Evolutionary conservation across 225 moss, liverwort and hornwort species (phyloP).

Genomic region (Antitrichia curtipendula): DNA sequence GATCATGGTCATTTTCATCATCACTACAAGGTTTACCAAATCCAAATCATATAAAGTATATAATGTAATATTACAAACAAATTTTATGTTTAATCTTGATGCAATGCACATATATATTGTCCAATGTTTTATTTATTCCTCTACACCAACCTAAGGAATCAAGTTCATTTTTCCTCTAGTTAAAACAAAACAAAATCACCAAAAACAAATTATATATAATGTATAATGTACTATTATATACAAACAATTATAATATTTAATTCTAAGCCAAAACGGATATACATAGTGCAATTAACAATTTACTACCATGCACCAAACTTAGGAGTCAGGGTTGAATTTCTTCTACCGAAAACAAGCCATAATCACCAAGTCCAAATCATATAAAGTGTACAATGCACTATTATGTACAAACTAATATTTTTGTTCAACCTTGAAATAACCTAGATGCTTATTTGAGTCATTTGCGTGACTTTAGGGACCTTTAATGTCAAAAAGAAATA

Average conservation of each 20-base stretch:
- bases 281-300: background rate
- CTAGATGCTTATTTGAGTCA: background rate
- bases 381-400: background rate
- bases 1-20: background rate
- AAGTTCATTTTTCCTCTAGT: background rate
- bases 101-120: accelerated
- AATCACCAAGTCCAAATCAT: background rate
- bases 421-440: background rate
- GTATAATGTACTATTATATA: too few species aligned
- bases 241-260: background rate
- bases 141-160: accelerated
- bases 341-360: accelerated
- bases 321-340: too few species aligned
- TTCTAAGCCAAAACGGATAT: background rate
- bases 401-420: background rate
- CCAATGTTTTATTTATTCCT: background rate
- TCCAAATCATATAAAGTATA: accelerated
- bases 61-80: too few species aligned
- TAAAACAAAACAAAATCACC: background rate
- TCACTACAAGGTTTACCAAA: too few species aligned
- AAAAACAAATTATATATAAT: too few species aligned
- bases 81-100: background rate
- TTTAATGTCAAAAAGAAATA: background rate
- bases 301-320: background rate
- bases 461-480: background rate